These are phyloP conservation scores for Mycena crocata DNA, from an alignment of 768 basidiomycete species.

Conservation along the genomic window DNA sequence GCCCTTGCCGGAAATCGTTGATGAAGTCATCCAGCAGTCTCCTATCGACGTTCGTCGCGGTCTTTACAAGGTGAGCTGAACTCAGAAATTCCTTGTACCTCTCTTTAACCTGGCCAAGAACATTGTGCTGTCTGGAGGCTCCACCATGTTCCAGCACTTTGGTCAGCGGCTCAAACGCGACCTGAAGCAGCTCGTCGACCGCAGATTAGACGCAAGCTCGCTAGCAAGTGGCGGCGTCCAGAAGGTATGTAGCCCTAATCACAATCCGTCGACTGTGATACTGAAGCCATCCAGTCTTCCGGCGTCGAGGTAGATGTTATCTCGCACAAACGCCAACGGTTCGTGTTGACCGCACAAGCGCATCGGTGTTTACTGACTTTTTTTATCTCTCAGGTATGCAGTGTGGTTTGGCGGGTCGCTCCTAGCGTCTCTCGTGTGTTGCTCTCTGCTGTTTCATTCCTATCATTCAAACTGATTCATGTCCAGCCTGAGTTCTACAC, in stretches of 20 bases:
- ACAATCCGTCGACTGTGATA: neutral
- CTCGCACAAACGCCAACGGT: constrained; percentile 97
- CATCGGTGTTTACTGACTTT: constrained; percentile 10
- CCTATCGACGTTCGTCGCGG: constrained; percentile 98
- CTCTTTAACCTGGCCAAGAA: constrained; percentile 63
- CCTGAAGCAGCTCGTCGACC: constrained; percentile 93
- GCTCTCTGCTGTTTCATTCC: neutral
- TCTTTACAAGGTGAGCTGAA: constrained; percentile 81
- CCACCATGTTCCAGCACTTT: constrained; percentile 99
- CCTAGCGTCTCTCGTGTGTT: constrained; percentile 87
- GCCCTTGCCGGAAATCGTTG: constrained; percentile 95
- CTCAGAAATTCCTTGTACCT: neutral
- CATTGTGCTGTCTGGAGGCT: constrained; percentile 96
- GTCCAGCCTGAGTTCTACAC: constrained; percentile 93
- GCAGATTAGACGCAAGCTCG: constrained; percentile 83
- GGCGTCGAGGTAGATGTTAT: constrained; percentile 99
- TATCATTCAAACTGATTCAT: constrained; percentile 11
- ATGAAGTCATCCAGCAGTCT: constrained; percentile 93
- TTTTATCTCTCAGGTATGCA: constrained; percentile 76
- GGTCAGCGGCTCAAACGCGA: constrained; percentile 97
- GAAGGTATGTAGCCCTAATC: constrained; percentile 64
- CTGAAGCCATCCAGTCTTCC: constrained; percentile 71
- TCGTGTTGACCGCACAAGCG: constrained; percentile 33
- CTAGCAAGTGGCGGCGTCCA: constrained; percentile 77
- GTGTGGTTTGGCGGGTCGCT: constrained; percentile 99